phyloP scores from a whole-genome alignment of 148 eudicot species.

The Vaccinium darrowii region DNA sequence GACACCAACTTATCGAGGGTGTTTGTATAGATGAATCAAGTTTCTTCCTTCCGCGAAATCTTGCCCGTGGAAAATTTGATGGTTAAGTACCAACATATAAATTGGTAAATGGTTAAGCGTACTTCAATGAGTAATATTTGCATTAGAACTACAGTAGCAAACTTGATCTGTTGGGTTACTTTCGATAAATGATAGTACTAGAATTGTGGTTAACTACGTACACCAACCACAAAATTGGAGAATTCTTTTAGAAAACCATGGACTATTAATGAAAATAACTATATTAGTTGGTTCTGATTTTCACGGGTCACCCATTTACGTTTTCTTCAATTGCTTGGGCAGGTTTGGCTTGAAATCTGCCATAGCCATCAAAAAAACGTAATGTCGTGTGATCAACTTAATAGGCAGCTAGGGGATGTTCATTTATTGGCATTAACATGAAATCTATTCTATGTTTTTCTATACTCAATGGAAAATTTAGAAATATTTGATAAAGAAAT shows the following conservation, averaged over 20 bases:
- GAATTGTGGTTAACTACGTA: not conserved
- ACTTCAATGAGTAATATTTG: not conserved
- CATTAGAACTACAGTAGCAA: not conserved
- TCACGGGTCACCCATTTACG: not conserved
- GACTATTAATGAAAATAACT: not conserved
- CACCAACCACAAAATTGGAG: not conserved
- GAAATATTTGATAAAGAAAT: too few relatives aligned
- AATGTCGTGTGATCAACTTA: too few relatives aligned
- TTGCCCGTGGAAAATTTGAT: not conserved
- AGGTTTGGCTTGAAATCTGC: not conserved
- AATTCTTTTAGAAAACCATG: not conserved
- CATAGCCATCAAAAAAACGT: not conserved
- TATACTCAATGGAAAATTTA: too few relatives aligned
- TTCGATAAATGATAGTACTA: not conserved
- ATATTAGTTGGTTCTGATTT: not conserved
- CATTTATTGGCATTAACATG: too few relatives aligned
- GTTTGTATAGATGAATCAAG: constrained; percentile 22
- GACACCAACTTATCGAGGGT: constrained; percentile 34
- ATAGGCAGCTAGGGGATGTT: too few relatives aligned
- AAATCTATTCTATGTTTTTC: too few relatives aligned
- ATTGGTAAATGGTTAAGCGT: not conserved
- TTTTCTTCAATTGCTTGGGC: not conserved
- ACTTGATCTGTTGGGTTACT: not conserved
- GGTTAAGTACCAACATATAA: not conserved
- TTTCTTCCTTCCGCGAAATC: not conserved